These are phyloP conservation scores for Andrographis paniculata DNA, from an alignment of 305 asterid species.

Conservation along the genomic window DNA sequence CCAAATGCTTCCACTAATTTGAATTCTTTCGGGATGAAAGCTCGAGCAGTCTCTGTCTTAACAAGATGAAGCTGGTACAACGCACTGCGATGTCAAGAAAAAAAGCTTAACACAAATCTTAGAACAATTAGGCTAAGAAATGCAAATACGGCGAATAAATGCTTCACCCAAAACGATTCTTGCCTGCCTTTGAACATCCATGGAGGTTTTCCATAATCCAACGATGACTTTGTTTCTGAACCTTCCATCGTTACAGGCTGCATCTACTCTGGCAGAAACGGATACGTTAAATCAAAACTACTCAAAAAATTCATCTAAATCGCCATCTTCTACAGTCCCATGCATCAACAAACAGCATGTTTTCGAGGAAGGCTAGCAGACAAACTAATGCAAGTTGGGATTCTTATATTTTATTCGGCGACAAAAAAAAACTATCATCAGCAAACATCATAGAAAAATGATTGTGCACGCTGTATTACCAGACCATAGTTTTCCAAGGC, in stretches of 20 bases:
- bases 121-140: not conserved
- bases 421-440: too few relatives aligned
- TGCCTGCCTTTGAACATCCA: slow-evolving; percentile 97
- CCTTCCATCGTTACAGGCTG: slow-evolving; percentile 15
- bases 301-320: too few relatives aligned
- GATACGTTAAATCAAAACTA: too few relatives aligned
- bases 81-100: slow-evolving; percentile 53
- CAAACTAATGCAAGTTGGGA: too few relatives aligned
- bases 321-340: too few relatives aligned
- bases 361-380: too few relatives aligned
- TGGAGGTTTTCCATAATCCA: slow-evolving; percentile 75
- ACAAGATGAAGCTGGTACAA: slow-evolving; percentile 96
- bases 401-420: too few relatives aligned
- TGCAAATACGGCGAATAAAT: not conserved
- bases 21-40: slow-evolving; percentile 90
- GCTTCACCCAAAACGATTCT: slow-evolving; percentile 20
- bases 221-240: slow-evolving; percentile 27
- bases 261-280: too few relatives aligned
- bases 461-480: too few relatives aligned
- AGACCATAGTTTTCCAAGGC: too few relatives aligned
- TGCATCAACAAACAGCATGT: too few relatives aligned
- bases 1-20: slow-evolving; percentile 93
- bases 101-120: slow-evolving; percentile 2
- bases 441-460: too few relatives aligned
- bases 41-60: slow-evolving; percentile 88